These are phyloP conservation scores for Talaromyces islandicus DNA, from an alignment of 2,329 filamentous ascomycete genomes.

Conservation along the genomic window DNA sequence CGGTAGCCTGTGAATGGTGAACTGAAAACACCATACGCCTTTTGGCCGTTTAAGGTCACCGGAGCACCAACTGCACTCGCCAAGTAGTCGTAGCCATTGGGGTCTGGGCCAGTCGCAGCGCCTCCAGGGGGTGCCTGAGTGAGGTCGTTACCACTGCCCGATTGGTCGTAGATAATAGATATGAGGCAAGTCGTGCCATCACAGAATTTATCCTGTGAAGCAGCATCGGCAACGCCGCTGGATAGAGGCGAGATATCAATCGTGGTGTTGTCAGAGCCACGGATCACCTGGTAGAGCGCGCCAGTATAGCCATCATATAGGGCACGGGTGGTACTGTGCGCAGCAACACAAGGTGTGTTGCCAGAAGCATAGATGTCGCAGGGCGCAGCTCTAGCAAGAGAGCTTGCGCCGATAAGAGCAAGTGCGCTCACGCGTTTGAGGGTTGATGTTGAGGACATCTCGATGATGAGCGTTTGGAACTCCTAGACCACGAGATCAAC, in stretches of 20 bases:
- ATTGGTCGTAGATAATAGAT: constrained; percentile 7
- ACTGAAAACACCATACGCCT: constrained; percentile 8
- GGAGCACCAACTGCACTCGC: constrained; percentile 5
- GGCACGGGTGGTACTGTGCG: constrained; percentile 8
- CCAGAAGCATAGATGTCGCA: constrained; percentile 9
- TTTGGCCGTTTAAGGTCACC: constrained; percentile 5
- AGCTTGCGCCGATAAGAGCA: constrained; percentile 1
- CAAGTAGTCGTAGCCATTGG: constrained; percentile 8
- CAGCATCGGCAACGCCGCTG: constrained; percentile 3
- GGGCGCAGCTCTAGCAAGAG: constrained; percentile 27
- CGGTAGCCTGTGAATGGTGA: constrained; percentile 7
- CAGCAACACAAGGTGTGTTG: constrained; percentile 7
- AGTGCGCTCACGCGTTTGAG: constrained; percentile 6
- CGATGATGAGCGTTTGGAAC: neutral
- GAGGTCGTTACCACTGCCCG: constrained; percentile 5
- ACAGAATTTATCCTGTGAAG: constrained; percentile 7
- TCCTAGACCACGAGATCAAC: neutral
- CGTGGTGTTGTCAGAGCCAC: constrained; percentile 5
- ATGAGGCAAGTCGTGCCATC: constrained; percentile 5
- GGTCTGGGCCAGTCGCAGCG: constrained; percentile 1
- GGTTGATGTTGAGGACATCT: constrained; percentile 2
- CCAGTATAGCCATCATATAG: constrained; percentile 6
- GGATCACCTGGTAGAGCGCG: constrained; percentile 6
- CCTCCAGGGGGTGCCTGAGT: constrained; percentile 7
- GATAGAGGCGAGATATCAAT: constrained; percentile 4